Evolutionary conservation across 1,284 basidiomycete species (phyloP), one percentile per base, ranked within the genome.

Genomic region (Ustilago vetiveriae): DNA sequence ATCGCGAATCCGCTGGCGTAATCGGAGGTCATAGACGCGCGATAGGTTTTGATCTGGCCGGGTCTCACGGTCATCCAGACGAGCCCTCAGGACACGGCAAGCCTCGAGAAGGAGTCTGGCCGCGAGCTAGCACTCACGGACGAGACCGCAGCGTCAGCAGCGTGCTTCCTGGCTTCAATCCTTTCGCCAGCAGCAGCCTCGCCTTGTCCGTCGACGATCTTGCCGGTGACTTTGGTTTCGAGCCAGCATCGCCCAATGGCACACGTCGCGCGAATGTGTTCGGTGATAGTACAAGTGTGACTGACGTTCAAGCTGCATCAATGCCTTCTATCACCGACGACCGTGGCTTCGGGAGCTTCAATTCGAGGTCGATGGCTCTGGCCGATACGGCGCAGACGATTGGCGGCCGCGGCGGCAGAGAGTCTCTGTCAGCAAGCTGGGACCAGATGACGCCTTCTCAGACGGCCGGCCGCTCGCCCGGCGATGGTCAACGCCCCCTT

Each of bases 121-220:
- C 62, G 10, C 50, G 54, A 7, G 38, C 50, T 32, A 8, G 16
- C 43, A 44, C 19, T 10, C 62, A 58, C 11, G 50, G 62, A 11
- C 32, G 62, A 11, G 62, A 65, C 19, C 54, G 62, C 38, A 65
- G 62, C 17, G 58, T 42, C 47, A 62, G 52, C 52, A 55, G 46
- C 27, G 44, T 57, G 13, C 35, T 50, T 13, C 53, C 57, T 11
- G 50, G 52, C 38, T 73, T 65, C 45, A 53, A 55, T 19, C 51
- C 62, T 3, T 71, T 73, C 36, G 58, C 60, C 14, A 59, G 69
- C 19, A 69, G 75, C 38, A 60, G 64, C 29, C 55, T 72, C 11
- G 73, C 72, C n/a, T 38, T 78, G 32, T 65, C 68, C 6, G 52
- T 71, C 36, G 76, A 78, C 44, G 76, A 78, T 26, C 63, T 78